Conservation (phyloP, 495 filamentous ascomycete species). For the Melanomma pulvis-pyrius region DNA sequence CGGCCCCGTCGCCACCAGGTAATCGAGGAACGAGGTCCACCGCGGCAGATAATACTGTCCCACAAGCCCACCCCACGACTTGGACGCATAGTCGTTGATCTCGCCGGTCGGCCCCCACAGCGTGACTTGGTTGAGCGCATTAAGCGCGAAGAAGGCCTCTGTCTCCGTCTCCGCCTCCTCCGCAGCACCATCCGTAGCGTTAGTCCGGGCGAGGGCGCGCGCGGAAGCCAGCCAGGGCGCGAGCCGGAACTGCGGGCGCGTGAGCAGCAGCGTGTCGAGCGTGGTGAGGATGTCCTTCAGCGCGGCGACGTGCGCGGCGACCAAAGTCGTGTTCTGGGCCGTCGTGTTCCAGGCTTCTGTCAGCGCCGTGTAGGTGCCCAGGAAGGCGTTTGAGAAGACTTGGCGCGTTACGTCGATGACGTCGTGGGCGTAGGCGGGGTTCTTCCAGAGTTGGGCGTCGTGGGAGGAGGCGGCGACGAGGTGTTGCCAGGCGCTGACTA, state of each 20-base stretch:
- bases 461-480: slow-evolving; percentile 47
- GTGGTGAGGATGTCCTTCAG: slow-evolving; percentile 43
- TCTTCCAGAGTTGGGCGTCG: slow-evolving; percentile 49
- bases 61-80: slow-evolving; percentile 55
- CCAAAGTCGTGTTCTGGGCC: slow-evolving; percentile 42
- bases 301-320: slow-evolving; percentile 40
- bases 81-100: slow-evolving; percentile 56
- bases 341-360: slow-evolving; percentile 42
- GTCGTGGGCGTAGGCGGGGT: slow-evolving; percentile 54
- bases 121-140: slow-evolving; percentile 59
- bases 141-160: slow-evolving; percentile 51
- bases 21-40: slow-evolving; percentile 55
- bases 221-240: slow-evolving; percentile 51
- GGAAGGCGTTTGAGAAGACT: slow-evolving; percentile 54
- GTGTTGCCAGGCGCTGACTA: slow-evolving; percentile 50
- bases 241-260: slow-evolving; percentile 52
- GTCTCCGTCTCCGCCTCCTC: too few relatives aligned
- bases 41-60: slow-evolving; percentile 54
- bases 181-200: too few relatives aligned
- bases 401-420: slow-evolving; percentile 58
- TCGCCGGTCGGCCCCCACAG: slow-evolving; percentile 57
- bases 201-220: slow-evolving; percentile 43
- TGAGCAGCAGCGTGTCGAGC: slow-evolving; percentile 52
- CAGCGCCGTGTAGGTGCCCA: slow-evolving; percentile 43
- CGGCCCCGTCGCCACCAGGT: slow-evolving; percentile 36